phyloP scores from a whole-genome alignment of 2,329 filamentous ascomycete species.

The Penicillium concentricum region DNA sequence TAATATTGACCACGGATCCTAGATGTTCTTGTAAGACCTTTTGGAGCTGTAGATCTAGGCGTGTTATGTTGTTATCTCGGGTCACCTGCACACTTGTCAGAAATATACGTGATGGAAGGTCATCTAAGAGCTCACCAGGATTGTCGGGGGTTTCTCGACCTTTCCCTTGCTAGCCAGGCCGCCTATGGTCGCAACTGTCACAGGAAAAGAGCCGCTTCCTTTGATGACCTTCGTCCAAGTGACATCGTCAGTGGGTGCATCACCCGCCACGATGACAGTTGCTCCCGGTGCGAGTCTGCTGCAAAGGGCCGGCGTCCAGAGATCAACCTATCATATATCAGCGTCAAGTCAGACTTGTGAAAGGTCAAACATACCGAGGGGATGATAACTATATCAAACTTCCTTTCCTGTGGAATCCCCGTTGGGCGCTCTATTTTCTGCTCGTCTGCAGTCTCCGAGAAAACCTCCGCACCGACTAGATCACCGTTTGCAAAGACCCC shows the following conservation, averaged over 20 bases:
- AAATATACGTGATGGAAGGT: not conserved
- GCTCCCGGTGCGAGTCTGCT: not conserved
- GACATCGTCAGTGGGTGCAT: not conserved
- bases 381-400: not conserved
- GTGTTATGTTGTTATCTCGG: not conserved
- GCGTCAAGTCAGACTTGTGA: not conserved
- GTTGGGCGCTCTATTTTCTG: not conserved
- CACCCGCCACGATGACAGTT: not conserved
- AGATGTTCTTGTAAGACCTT: not conserved
- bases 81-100: not conserved
- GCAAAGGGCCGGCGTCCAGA: not conserved
- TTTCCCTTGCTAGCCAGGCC: not conserved
- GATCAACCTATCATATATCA: not conserved
- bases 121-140: not conserved
- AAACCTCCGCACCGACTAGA: not conserved
- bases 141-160: not conserved
- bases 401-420: not conserved
- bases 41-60: not conserved
- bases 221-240: not conserved
- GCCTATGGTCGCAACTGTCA: not conserved
- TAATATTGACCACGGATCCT: not conserved
- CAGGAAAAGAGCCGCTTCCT: not conserved
- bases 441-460: not conserved
- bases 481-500: not conserved
- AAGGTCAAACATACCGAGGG: not conserved